These are phyloP conservation scores for Vaccinium myrtillus DNA, from an alignment of 148 eudicot genomes.

Conservation along the genomic window DNA sequence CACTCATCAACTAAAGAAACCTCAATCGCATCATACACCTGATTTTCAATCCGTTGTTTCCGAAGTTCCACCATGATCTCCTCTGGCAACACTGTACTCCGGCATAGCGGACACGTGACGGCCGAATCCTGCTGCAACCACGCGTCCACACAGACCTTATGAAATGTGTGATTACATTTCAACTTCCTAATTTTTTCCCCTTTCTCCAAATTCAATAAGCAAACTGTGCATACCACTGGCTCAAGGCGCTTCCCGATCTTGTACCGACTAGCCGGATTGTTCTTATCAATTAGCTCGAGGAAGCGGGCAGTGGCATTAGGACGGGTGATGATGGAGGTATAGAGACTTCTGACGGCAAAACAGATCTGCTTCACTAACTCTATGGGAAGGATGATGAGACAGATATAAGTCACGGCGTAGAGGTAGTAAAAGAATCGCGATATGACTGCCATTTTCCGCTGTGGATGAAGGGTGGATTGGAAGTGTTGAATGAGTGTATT, in stretches of 20 bases:
- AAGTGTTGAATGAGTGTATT: no score
- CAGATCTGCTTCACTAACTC: slow-evolving; percentile 21
- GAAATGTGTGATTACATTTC: slow-evolving; percentile 25
- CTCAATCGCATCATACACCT: background rate
- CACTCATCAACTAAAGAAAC: no score
- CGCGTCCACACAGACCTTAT: background rate
- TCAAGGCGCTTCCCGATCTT: background rate
- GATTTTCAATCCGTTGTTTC: background rate
- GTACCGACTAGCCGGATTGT: slow-evolving; percentile 25
- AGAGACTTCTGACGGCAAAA: slow-evolving; percentile 7
- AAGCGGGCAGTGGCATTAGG: slow-evolving; percentile 28
- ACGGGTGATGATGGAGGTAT: background rate
- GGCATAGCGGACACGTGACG: background rate
- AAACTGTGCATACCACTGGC: slow-evolving; percentile 27
- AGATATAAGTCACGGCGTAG: slow-evolving; percentile 24
- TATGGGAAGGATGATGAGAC: slow-evolving; percentile 28
- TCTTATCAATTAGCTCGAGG: slow-evolving; percentile 31
- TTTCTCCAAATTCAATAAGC: slow-evolving; percentile 31
- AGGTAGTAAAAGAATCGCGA: slow-evolving; percentile 29
- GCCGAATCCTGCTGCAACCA: background rate
- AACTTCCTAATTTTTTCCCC: slow-evolving; percentile 34
- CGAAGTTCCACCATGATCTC: background rate
- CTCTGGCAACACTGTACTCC: background rate
- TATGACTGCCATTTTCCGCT: slow-evolving; percentile 24
- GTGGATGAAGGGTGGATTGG: no score